A percentile compares a stretch with the other conserved stretches of the same genome.
phyloP scores from a whole-genome alignment of 225 moss, liverwort and hornwort genomes.

The Neckera pumila region DNA sequence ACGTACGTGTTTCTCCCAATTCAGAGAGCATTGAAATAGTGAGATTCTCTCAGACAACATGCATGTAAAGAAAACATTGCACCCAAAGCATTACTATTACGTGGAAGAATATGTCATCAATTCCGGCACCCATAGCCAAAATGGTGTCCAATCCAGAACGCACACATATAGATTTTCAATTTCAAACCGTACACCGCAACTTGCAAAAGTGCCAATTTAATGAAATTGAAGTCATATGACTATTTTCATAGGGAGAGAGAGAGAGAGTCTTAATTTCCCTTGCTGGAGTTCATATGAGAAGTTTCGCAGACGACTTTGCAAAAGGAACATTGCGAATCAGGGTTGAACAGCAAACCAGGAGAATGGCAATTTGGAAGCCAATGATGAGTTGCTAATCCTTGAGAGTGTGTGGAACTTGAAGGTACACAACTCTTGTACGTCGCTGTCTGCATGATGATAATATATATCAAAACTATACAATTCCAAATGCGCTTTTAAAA shows the following conservation, averaged over 20 bases:
- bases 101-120: background rate
- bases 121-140: background rate
- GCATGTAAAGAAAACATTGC: background rate
- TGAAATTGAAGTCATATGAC: background rate
- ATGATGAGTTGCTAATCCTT: background rate
- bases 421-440: background rate
- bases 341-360: background rate
- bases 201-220: background rate
- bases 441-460: fast-evolving
- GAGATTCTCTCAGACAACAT: background rate
- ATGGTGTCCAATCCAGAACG: background rate
- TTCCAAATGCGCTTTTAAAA: background rate
- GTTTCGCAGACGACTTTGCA: background rate
- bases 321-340: fast-evolving
- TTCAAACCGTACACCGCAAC: no score
- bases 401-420: background rate
- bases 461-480: background rate
- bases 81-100: background rate
- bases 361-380: background rate
- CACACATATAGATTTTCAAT: no score
- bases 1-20: background rate
- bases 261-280: background rate
- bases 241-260: background rate
- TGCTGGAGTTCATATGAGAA: background rate
- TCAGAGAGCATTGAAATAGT: background rate